Base-by-base conservation (phyloP, 192 early-diverging fungal species). In the Dissophora globulifera region DNA sequence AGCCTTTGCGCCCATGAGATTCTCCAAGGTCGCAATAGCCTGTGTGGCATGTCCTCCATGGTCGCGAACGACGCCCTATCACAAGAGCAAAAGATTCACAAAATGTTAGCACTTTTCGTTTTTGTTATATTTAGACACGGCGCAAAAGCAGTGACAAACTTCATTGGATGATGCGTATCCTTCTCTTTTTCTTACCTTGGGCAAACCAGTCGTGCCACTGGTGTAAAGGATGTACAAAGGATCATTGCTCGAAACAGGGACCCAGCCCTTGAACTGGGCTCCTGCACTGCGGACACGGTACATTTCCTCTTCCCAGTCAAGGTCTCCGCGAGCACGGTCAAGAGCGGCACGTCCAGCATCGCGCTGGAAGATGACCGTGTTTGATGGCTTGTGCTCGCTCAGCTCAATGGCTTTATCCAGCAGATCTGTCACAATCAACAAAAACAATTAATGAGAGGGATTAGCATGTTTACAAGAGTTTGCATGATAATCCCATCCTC, bases 141-240 rank as follows among this genome's bases (percentile, higher is more conserved):
- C n/a, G n/a, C n/a, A n/a, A n/a, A n/a, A n/a, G n/a, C n/a, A n/a
- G n/a, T n/a, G n/a, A n/a, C n/a, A n/a, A n/a, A n/a, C n/a, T n/a
- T n/a, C n/a, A n/a, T n/a, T n/a, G n/a, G n/a, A n/a, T n/a, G n/a
- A n/a, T n/a, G n/a, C n/a, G n/a, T n/a, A n/a, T n/a, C n/a, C n/a
- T n/a, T n/a, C n/a, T n/a, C n/a, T n/a, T 17, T 23, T 11, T 50
- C 15, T 22, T 43, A 86, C 89, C 85, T 97, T 95, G 33, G 95
- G 95, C 49, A 82, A 86, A 17, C 94, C 95, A 3, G 86, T 91
- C 0, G 88, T 90, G 16, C 91, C 89, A 59, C 85, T 88, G 2
- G 91, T 93, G 64, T 91, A 96, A 8, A 96, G 85, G 50, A 95
- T 82, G 51, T 94, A 95, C 43, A 95, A 83, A 10, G 95, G 93